phyloP scores from a whole-genome alignment of 2,329 filamentous ascomycete species.

The Aspergillus sp. region DNA sequence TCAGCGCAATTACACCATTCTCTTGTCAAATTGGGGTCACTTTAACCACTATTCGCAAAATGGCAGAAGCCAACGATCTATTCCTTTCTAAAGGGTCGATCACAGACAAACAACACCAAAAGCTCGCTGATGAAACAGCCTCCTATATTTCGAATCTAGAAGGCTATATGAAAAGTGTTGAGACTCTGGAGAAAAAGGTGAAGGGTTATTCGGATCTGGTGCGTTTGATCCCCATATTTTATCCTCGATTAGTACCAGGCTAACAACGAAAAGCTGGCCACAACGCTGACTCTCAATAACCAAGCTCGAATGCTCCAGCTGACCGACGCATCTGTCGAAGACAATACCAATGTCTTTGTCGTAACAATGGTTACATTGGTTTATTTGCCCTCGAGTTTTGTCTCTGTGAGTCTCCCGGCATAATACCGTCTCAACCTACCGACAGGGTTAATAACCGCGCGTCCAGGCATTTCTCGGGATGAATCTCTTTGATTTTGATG shows the following conservation, averaged over 20 bases:
- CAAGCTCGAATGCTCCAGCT: conserved; percentile 18
- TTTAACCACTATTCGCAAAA: conserved; percentile 7
- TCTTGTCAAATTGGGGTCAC: conserved; percentile 10
- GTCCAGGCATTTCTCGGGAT: conserved; percentile 22
- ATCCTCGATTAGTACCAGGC: neutral
- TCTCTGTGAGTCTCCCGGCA: conserved; percentile 27
- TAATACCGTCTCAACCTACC: neutral
- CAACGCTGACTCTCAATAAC: conserved; percentile 14
- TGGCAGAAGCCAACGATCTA: conserved; percentile 12
- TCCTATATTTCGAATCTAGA: conserved; percentile 14
- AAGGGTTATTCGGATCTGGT: conserved; percentile 19
- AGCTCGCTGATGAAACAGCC: neutral
- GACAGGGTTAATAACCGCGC: no score
- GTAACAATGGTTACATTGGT: conserved; percentile 28
- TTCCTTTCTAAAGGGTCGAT: neutral
- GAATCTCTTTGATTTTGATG: conserved; percentile 22
- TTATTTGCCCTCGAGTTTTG: conserved; percentile 38
- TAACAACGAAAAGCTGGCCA: conserved; percentile 12
- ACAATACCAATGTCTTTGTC: conserved; percentile 21
- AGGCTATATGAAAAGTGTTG: conserved; percentile 15
- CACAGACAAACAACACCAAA: neutral
- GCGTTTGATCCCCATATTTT: neutral
- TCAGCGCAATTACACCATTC: conserved; percentile 8
- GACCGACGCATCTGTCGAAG: conserved; percentile 20
- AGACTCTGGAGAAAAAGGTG: conserved; percentile 17